Evolutionary conservation across 2,329 filamentous ascomycete species (phyloP), one percentile per base, ranked within the genome.

Genomic region (Sarocladiaceae sp.): DNA sequence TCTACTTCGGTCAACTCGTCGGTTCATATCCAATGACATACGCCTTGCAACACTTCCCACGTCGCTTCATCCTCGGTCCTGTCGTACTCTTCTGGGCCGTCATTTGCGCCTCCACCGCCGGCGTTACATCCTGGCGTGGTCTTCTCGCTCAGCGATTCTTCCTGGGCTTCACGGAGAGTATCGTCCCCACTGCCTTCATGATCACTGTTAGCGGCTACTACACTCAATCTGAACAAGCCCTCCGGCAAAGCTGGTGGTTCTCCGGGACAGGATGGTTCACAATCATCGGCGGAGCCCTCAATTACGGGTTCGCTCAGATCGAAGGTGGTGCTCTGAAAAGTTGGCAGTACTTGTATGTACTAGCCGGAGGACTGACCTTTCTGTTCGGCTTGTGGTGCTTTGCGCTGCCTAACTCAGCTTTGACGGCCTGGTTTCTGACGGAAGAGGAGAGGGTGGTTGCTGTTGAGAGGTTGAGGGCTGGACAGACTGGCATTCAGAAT

Each of bases 1-100:
- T 84, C 64, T 84, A 83, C 62, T 83, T 83, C 52, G 80, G 80
- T 2, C 81, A 82, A 77, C 68, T 84, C 3, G 73, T 74, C 0
- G 80, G 80, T 0, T 64, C 81, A 7, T 83, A 80, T 49, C 80
- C 80, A 0, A 77, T 83, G 74, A 81, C 79, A 0, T 80, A 81
- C 52, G 65, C 74, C 0, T 62, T 82, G 1, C 80, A 83, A 53
- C 71, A 73, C 2, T 83, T 83, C 63, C 72, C 76, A 22, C 69
- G 77, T 4, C 72, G 74, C 15, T 68, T 70, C 33, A 74, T 81
- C 3, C 66, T 83, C 2, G 77, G 79, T 13, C 64, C 61, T 2
- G 65, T 76, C 0, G 74, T 80, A 2, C 66, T 81, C 29, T 37
- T 80, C 4, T 83, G 80, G 80, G 73, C 76, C 1, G 60, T 74